These are phyloP conservation scores for Jacaranda mimosifolia DNA, from an alignment of 257 asterid genomes.

Conservation along the genomic window DNA sequence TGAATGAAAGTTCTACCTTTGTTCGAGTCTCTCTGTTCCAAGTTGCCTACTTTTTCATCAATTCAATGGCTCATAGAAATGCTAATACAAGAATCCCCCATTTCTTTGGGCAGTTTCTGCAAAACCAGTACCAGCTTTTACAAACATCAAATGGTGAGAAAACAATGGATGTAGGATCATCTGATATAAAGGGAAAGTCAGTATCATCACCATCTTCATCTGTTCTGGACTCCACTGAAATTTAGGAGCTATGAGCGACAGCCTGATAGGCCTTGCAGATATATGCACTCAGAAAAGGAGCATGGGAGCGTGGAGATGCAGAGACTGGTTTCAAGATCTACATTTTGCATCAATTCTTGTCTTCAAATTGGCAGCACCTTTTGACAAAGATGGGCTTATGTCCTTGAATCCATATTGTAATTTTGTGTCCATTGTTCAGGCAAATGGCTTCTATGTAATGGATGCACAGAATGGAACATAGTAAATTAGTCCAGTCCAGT, in stretches of 20 bases:
- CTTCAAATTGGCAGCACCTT: neutral
- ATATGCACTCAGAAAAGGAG: constrained; percentile 25
- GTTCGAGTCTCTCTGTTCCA: neutral
- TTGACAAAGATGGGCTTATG: neutral
- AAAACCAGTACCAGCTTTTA: constrained; percentile 63
- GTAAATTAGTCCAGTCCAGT: neutral
- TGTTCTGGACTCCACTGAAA: constrained; percentile 43
- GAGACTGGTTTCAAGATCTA: constrained; percentile 1
- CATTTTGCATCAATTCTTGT: constrained; percentile 1
- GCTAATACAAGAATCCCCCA: constrained; percentile 4
- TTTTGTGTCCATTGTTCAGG: neutral
- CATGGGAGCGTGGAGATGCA: constrained; percentile 15
- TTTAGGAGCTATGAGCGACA: constrained; percentile 33
- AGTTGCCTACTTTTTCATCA: neutral
- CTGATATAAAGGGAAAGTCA: constrained; percentile 65
- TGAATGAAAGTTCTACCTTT: neutral
- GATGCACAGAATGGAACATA: neutral
- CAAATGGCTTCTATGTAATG: neutral
- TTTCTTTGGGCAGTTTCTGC: constrained; percentile 58
- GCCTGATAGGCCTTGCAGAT: constrained; percentile 13
- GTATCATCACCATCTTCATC: constrained; percentile 54
- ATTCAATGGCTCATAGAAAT: neutral
- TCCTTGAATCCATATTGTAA: neutral
- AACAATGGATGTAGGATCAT: constrained; percentile 38
- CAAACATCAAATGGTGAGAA: constrained; percentile 48